Conservation (phyloP, 805 yeast genomes). For the Candida sonorensis region DNA sequence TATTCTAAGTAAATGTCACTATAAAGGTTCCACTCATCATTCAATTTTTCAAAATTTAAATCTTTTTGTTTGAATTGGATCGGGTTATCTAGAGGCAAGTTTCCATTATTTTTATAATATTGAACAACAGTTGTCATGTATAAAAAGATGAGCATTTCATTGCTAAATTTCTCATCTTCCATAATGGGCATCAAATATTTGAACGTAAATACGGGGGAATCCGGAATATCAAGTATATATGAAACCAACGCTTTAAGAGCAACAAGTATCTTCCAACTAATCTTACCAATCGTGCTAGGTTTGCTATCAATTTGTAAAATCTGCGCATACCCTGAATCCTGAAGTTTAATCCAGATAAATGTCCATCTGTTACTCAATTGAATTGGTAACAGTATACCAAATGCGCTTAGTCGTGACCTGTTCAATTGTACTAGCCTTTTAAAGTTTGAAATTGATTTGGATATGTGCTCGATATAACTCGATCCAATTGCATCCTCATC, state of each 20-base stretch:
- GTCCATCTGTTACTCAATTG: conserved; percentile 18
- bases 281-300: conserved; percentile 11
- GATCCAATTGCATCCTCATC: not conserved
- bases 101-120: conserved; percentile 11
- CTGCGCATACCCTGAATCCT: conserved; percentile 10
- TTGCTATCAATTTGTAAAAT: conserved; percentile 19
- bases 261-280: conserved; percentile 10
- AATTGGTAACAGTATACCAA: conserved; percentile 16
- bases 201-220: conserved; percentile 9
- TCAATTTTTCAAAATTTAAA: too few relatives aligned
- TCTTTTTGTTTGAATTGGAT: too few relatives aligned
- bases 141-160: conserved; percentile 11
- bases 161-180: conserved; percentile 17
- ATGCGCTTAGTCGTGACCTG: conserved; percentile 5
- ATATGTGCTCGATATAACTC: not conserved
- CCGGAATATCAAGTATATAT: conserved; percentile 11
- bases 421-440: too few relatives aligned
- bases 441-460: too few relatives aligned
- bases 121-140: conserved; percentile 12
- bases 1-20: too few relatives aligned
- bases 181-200: conserved; percentile 16
- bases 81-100: not conserved
- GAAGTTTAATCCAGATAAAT: conserved; percentile 21
- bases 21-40: too few relatives aligned
- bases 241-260: conserved; percentile 11